phyloP scores from a whole-genome alignment of 495 filamentous ascomycete species.

The Penicillium diatomitis region DNA sequence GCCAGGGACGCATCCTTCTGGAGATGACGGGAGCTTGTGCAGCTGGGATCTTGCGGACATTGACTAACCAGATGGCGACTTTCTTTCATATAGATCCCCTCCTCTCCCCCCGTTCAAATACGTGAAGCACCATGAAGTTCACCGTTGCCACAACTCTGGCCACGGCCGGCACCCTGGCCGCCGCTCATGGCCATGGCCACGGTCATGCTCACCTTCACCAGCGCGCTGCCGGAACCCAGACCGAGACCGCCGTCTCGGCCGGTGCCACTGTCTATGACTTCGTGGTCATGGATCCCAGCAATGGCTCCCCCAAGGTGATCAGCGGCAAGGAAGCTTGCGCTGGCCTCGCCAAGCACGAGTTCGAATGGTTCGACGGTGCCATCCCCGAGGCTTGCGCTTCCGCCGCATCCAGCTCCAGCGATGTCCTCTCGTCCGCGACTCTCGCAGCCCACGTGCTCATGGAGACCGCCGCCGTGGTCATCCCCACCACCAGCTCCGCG shows the following conservation, averaged over 20 bases:
- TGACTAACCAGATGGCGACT: neutral
- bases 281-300: conserved; percentile 29
- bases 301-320: conserved; percentile 29
- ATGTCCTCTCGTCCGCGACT: conserved; percentile 13
- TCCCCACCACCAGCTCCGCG: conserved; percentile 7
- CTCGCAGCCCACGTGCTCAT: conserved; percentile 9
- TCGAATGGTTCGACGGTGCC: conserved; percentile 30
- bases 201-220: conserved; percentile 36
- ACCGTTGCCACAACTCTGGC: conserved; percentile 33
- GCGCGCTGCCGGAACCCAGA: conserved; percentile 25
- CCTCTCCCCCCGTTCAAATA: conserved; percentile 4
- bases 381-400: conserved; percentile 25
- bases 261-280: conserved; percentile 52
- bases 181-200: conserved; percentile 38
- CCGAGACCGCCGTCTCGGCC: conserved; percentile 38
- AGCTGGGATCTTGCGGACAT: no score
- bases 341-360: conserved; percentile 47
- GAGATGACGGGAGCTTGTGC: no score
- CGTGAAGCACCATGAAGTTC: conserved; percentile 32
- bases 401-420: conserved; percentile 9
- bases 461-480: conserved; percentile 11
- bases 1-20: no score
- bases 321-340: conserved; percentile 47
- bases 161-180: conserved; percentile 37
- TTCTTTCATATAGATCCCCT: neutral